Evolutionary conservation across 169 alveolate species (phyloP), one percentile per base, ranked within the genome.

Genomic region (Eimeria falciformis): DNA sequence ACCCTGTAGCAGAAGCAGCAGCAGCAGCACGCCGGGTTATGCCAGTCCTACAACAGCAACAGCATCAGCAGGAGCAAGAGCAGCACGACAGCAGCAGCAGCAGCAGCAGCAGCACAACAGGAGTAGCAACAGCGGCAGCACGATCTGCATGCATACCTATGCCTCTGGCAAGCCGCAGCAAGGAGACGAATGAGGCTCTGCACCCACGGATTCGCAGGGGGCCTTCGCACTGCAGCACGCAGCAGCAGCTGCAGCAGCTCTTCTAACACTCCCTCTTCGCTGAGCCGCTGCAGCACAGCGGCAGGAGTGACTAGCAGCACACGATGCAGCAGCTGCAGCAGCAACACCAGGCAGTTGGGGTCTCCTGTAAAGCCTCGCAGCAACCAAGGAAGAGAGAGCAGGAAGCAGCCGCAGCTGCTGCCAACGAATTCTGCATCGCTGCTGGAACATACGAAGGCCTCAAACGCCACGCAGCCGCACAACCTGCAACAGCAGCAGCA

Each of bases 161-260:
- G n/a, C n/a, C 73, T 62, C 73, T 62, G 73, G n/a, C 73, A 62
- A 14, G 73, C n/a, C 17, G n/a, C 14, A 29, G 73, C 73, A 62
- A 62, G 73, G 29, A 62, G 37, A 29, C 73, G 73, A 9, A 62
- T 2, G 17, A 62, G 73, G 12, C 29, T 29, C 29, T 62, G 73
- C 12, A 62, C 73, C 29, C 17, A 18, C 46, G 12, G 73, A n/a
- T 62, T 62, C 73, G 73, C n/a, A 9, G 73, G 73, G 2, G 73
- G 73, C 14, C 73, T 62, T n/a, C 73, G 73, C 0, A 62, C 73
- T 14, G 73, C 73, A 12, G n/a, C 73, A 9, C 73, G n/a, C 73
- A 62, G 29, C 73, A 62, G 29, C 73, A 62, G 37, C 73, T 62
- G 73, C n/a, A 62, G 73, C 73, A 62, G 73, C 73, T 62, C 73